These are phyloP conservation scores for Orbilia quercus DNA, from an alignment of 2,329 filamentous ascomycete genomes.

Conservation along the genomic window DNA sequence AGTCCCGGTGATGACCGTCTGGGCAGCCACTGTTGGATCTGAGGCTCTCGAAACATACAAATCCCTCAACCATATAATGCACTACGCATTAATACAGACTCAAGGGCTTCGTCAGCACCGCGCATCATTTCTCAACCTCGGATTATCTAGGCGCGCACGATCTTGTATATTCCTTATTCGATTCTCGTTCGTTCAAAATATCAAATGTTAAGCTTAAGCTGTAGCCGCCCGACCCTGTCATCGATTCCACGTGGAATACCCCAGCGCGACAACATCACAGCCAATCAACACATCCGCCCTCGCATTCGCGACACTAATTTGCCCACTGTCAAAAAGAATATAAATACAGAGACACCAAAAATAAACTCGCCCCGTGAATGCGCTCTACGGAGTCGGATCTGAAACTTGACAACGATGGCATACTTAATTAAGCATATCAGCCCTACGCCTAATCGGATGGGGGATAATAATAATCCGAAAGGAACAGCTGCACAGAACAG, in stretches of 20 bases:
- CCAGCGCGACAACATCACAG: conserved; percentile 22
- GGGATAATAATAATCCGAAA: conserved; percentile 31
- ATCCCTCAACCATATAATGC: background rate
- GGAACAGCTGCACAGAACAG: background rate
- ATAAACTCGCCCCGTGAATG: conserved; percentile 20
- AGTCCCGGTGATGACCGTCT: background rate
- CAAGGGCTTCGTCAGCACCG: conserved; percentile 42
- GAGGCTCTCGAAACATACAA: conserved; percentile 39
- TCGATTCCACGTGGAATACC: conserved; percentile 37
- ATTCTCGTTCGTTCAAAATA: background rate
- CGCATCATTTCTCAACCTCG: conserved; percentile 33
- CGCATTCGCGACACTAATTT: conserved; percentile 26
- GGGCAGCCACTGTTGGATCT: conserved; percentile 25
- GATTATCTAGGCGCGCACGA: conserved; percentile 44
- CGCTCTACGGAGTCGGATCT: conserved; percentile 1
- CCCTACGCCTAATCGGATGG: conserved; percentile 25
- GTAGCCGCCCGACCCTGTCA: conserved; percentile 42
- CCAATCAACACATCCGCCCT: conserved; percentile 44
- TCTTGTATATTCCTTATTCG: conserved; percentile 1
- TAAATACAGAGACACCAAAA: too few species aligned
- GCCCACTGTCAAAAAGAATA: conserved; percentile 21
- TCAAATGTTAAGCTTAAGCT: conserved; percentile 22
- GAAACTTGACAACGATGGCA: conserved; percentile 29
- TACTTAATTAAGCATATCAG: background rate
- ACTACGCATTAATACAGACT: too few species aligned